A percentile compares a stretch with the other conserved stretches of the same genome.
These are phyloP conservation scores for Coleophoma cylindrospora DNA, from an alignment of 2,329 filamentous ascomycete genomes.

Conservation along the genomic window DNA sequence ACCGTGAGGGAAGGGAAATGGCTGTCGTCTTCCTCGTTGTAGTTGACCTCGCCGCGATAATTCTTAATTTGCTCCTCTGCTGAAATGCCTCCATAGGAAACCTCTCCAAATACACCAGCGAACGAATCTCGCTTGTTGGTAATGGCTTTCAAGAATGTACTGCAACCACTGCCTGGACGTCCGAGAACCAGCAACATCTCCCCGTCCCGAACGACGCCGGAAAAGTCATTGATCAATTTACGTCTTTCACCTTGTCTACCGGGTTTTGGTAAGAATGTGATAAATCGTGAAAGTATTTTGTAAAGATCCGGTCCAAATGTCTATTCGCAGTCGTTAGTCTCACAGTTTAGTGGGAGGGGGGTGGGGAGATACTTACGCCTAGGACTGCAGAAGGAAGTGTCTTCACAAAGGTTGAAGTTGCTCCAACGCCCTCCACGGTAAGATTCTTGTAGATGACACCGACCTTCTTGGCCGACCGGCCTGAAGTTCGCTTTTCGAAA, in stretches of 20 bases:
- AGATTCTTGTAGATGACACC: constrained; percentile 74
- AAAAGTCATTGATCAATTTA: constrained; percentile 59
- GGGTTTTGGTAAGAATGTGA: constrained; percentile 17
- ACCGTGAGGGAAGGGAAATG: constrained; percentile 73
- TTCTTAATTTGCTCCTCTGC: constrained; percentile 62
- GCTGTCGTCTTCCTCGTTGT: constrained; percentile 72
- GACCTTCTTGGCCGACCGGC: constrained; percentile 67
- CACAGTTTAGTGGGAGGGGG: too few relatives aligned
- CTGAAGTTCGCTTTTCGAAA: constrained; percentile 67
- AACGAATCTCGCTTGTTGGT: constrained; percentile 65
- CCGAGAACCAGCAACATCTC: constrained; percentile 73
- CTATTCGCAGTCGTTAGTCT: constrained; percentile 2
- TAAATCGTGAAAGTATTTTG: constrained; percentile 41
- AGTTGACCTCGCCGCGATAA: constrained; percentile 69
- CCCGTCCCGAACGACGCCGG: constrained; percentile 59
- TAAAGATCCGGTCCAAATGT: constrained; percentile 81
- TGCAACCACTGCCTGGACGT: constrained; percentile 69
- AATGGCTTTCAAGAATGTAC: constrained; percentile 72
- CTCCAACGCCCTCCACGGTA: constrained; percentile 67
- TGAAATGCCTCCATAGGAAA: constrained; percentile 67
- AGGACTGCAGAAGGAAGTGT: constrained; percentile 70
- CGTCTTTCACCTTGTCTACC: constrained; percentile 21
- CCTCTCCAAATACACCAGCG: constrained; percentile 61
- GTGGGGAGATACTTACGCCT: constrained; percentile 32
- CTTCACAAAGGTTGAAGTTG: constrained; percentile 62